Conservation (phyloP, 495 filamentous ascomycete species). For the Penicillium paradoxum region DNA sequence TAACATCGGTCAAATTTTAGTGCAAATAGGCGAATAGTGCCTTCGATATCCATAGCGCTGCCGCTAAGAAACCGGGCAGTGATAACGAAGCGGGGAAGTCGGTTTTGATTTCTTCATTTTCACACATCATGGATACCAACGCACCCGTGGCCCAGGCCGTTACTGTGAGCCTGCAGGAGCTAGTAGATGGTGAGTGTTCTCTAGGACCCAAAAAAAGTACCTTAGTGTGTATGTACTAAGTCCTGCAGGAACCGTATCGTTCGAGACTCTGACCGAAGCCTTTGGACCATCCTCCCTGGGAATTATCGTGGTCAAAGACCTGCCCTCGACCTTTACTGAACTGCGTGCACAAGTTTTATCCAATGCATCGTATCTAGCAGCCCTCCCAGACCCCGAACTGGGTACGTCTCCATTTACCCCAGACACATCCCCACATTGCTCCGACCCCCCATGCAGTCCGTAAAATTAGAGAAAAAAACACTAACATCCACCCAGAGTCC, state of each 20-base stretch:
- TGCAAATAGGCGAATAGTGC: not conserved
- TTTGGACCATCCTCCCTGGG: slow-evolving; percentile 91
- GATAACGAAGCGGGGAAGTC: slow-evolving; percentile 21
- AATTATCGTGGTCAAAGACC: slow-evolving; percentile 84
- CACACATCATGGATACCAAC: slow-evolving; percentile 10
- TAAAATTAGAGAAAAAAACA: slow-evolving; percentile 4
- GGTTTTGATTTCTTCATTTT: slow-evolving; percentile 6
- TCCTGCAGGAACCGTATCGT: slow-evolving; percentile 60
- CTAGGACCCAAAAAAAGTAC: not conserved
- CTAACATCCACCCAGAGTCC: slow-evolving; percentile 29
- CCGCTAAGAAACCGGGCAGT: not conserved
- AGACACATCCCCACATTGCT: not conserved
- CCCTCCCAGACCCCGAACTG: slow-evolving; percentile 66
- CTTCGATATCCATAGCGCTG: slow-evolving; percentile 6
- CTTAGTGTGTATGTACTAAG: not conserved
- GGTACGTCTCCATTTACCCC: slow-evolving; percentile 44
- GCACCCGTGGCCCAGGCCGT: slow-evolving; percentile 41
- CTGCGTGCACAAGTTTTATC: slow-evolving; percentile 73
- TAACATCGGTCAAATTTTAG: not conserved
- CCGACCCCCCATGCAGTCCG: not conserved
- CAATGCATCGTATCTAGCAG: slow-evolving; percentile 84
- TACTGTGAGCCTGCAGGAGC: slow-evolving; percentile 51
- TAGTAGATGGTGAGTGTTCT: slow-evolving; percentile 29
- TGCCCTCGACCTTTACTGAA: slow-evolving; percentile 61
- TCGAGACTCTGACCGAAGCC: slow-evolving; percentile 70